Evolutionary conservation across 345 rosid species (phyloP), one percentile per base, ranked within the genome.

Genomic region (Anacardium occidentale): DNA sequence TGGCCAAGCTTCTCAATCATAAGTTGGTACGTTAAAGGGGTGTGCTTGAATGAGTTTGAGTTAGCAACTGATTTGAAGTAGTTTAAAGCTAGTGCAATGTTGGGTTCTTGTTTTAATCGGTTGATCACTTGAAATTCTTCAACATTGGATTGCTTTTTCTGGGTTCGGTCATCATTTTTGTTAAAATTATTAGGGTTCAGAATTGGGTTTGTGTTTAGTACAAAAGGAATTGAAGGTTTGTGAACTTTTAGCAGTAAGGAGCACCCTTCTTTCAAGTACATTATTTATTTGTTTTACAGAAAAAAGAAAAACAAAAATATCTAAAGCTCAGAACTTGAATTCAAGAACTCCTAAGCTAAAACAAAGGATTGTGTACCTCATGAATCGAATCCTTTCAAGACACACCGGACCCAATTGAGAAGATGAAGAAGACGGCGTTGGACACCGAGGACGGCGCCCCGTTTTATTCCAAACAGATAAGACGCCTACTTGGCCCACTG

Each of bases 11-110:
- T 90, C 53, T 84, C 76, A 54, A 94, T 85, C 93, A 91, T 87
- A 32, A 77, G 61, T 70, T 77, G 81, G 74, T 90, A 94, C 29
- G 97, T 91, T 20, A 77, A 45, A 32, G 80, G 81, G 44, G 97
- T 91, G 83, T 94, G 98, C 59, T 79, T 82, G 72, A 94, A 92
- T 34, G 85, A 52, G 45, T 84, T 82, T 20, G 90, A 88, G 78
- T 90, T 89, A 37, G 97, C 83, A 26, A 87, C 57, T 55, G 87
- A 85, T 74, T 75, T 84, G 87, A 92, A 94, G 79, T 75, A 90
- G 17, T 82, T 75, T 57, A 90, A 74, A 78, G 97, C 90, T 57
- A 73, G 62, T 1, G 74, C 66, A 11, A 85, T 81, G 70, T 72
- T 80, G 15, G 87, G 64, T 74, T 92, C 93, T 51, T 78, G 76